These are phyloP conservation scores for Tetracentron sinense DNA, from an alignment of 164 flowering plant genomes.

Conservation along the genomic window DNA sequence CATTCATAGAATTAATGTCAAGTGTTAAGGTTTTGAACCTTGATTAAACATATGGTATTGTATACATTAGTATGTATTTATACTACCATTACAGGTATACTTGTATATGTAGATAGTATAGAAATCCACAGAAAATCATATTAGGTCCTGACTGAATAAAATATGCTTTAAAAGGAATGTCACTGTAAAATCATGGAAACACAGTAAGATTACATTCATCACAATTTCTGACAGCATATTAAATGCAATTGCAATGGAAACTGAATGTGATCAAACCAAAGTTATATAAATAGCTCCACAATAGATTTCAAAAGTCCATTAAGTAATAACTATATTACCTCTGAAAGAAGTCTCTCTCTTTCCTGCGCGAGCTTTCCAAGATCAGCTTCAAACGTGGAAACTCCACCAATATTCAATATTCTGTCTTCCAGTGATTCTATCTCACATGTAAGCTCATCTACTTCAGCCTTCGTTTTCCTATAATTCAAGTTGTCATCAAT, in stretches of 20 bases:
- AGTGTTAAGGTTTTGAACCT: too few species aligned
- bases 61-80: too few species aligned
- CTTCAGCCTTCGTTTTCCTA: slow-evolving; percentile 70
- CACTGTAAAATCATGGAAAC: background rate
- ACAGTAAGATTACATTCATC: background rate
- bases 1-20: too few species aligned
- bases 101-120: too few species aligned
- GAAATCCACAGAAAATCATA: too few species aligned
- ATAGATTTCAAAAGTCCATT: too few species aligned
- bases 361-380: slow-evolving; percentile 53
- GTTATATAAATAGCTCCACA: background rate
- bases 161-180: background rate
- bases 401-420: slow-evolving; percentile 61
- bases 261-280: background rate
- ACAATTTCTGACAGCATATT: background rate
- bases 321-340: too few species aligned
- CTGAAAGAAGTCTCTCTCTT: slow-evolving; percentile 78
- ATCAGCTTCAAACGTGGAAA: slow-evolving; percentile 59
- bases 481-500: slow-evolving; percentile 83
- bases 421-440: slow-evolving; percentile 74
- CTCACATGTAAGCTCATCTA: slow-evolving; percentile 60
- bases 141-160: too few species aligned
- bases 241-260: background rate
- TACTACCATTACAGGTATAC: too few species aligned
- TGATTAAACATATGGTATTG: too few species aligned